A percentile compares a stretch with the other conserved stretches of the same genome.
Conservation (phyloP, 2,329 filamentous ascomycete species). For the Pestalotiopsis sp. region DNA sequence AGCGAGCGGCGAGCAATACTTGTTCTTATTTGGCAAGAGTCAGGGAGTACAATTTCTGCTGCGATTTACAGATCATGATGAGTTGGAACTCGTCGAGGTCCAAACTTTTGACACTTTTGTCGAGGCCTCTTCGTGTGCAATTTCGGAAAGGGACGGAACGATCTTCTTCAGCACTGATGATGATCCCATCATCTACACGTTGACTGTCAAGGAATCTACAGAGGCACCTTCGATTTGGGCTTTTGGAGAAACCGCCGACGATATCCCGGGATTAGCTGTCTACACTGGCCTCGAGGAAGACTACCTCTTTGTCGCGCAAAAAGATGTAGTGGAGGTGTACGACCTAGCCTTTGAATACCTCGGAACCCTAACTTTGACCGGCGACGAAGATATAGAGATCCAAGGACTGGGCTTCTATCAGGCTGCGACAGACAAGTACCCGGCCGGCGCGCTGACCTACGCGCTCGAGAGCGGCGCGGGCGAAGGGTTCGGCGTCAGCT, state of each 20-base stretch:
- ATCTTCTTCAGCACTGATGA: slow-evolving; percentile 45
- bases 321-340: slow-evolving; percentile 41
- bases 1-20: slow-evolving; percentile 40
- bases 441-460: slow-evolving; percentile 41
- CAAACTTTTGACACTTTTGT: slow-evolving; percentile 44
- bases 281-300: slow-evolving; percentile 39
- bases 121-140: slow-evolving; percentile 46
- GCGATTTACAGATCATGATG: slow-evolving; percentile 22
- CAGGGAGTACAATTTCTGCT: slow-evolving; percentile 41
- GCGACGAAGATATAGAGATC: slow-evolving; percentile 43
- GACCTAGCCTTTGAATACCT: slow-evolving; percentile 34
- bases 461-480: slow-evolving; percentile 42
- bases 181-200: slow-evolving; percentile 37
- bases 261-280: slow-evolving; percentile 43
- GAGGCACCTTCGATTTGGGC: slow-evolving; percentile 35
- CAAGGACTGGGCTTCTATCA: slow-evolving; percentile 46
- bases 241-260: slow-evolving; percentile 37
- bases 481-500: slow-evolving; percentile 41
- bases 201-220: slow-evolving; percentile 42
- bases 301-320: slow-evolving; percentile 44
- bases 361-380: slow-evolving; percentile 39
- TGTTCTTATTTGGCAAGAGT: slow-evolving; percentile 48
- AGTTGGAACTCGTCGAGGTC: slow-evolving; percentile 41
- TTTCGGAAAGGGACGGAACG: slow-evolving; percentile 34
- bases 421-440: slow-evolving; percentile 34